These are phyloP conservation scores for Gossypium stocksii DNA, from an alignment of 345 rosid genomes.

Conservation along the genomic window DNA sequence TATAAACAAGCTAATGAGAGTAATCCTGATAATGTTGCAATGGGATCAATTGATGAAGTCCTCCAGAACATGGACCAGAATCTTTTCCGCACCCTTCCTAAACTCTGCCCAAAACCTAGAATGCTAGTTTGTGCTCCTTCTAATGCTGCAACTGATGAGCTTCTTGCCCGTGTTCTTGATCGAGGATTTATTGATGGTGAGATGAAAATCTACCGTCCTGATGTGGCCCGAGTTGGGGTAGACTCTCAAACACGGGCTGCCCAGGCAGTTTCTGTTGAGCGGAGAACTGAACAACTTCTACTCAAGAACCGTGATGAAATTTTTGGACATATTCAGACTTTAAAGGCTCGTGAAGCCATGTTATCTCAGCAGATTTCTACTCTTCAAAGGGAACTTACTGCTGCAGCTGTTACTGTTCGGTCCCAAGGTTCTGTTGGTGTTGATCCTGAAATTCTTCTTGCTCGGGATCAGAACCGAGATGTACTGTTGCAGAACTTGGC, in stretches of 20 bases:
- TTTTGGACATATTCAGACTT: conserved; percentile 73
- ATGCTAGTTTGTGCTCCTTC: conserved; percentile 99
- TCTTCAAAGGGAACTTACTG: conserved; percentile 69
- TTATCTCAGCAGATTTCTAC: conserved; percentile 76
- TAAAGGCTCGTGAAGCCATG: conserved; percentile 71
- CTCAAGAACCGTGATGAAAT: conserved; percentile 82
- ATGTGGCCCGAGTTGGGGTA: conserved; percentile 98
- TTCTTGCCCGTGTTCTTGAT: conserved; percentile 93
- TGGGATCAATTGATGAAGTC: conserved; percentile 96
- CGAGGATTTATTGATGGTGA: conserved; percentile 99
- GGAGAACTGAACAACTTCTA: conserved; percentile 88
- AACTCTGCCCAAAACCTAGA: conserved; percentile 93
- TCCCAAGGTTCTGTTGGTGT: conserved; percentile 98
- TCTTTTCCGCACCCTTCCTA: conserved; percentile 88
- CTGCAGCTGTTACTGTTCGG: conserved; percentile 69
- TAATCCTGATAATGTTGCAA: conserved; percentile 54
- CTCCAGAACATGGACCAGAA: conserved; percentile 99
- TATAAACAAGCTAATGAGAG: conserved; percentile 77
- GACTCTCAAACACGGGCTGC: conserved; percentile 98
- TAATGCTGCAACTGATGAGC: conserved; percentile 99
- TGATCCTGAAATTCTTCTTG: conserved; percentile 89
- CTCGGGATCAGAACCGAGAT: conserved; percentile 89
- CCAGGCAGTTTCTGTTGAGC: conserved; percentile 98
- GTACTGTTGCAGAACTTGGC: conserved; percentile 83
- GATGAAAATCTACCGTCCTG: conserved; percentile 96